Percentiles rank a stretch among this genome's conserved stretches.
phyloP scores from a whole-genome alignment of 176 grass and related monocot species.

The Cenchrus americanus region DNA sequence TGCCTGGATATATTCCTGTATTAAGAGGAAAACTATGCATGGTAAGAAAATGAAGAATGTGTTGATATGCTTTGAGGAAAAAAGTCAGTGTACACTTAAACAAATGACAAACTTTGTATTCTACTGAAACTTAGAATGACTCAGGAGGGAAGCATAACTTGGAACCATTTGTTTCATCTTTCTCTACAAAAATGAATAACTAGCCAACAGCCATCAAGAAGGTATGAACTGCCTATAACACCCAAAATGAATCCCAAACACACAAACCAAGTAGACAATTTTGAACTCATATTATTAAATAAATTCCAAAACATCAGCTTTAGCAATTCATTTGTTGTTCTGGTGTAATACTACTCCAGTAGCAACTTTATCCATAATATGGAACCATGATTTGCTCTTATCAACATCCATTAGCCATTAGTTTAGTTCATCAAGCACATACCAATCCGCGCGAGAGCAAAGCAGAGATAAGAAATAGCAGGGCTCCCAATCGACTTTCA shows the following conservation, averaged over 20 bases:
- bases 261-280: neutral
- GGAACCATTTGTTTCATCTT: neutral
- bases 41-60: constrained; percentile 31
- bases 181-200: constrained; percentile 6
- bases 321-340: neutral
- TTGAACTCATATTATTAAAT: neutral
- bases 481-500: constrained; percentile 85
- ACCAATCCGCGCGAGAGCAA: constrained; percentile 97
- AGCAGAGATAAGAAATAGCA: constrained; percentile 93
- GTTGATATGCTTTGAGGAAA: neutral
- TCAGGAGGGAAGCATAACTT: constrained; percentile 15
- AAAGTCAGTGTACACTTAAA: neutral
- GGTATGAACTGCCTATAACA: neutral
- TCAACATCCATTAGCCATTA: neutral
- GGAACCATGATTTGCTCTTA: neutral
- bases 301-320: neutral
- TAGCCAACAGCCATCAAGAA: neutral
- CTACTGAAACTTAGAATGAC: neutral
- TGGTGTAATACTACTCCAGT: neutral
- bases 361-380: neutral
- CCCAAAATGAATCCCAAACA: constrained; percentile 5
- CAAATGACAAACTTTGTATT: neutral
- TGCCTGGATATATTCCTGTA: constrained; percentile 77
- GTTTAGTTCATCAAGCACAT: constrained; percentile 8
- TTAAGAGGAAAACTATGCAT: constrained; percentile 35